These are phyloP conservation scores for Tolypocladium nubicola DNA, from an alignment of 2,329 filamentous ascomycete genomes.

Conservation along the genomic window DNA sequence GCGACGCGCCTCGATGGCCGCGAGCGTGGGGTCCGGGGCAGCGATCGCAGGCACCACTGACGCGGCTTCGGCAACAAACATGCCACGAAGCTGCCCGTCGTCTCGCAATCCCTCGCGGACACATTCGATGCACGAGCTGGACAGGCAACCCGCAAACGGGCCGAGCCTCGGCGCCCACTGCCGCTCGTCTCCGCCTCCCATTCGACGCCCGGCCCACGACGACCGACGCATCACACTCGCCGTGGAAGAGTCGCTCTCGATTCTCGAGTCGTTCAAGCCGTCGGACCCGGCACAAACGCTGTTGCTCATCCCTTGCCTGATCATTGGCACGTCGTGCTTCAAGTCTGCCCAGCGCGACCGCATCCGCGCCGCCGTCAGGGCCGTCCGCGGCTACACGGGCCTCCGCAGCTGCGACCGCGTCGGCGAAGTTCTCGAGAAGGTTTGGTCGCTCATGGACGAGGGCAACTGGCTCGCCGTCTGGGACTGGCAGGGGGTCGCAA, in stretches of 20 bases:
- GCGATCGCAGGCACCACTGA: neutral
- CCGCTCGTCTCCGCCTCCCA: slow-evolving; percentile 33
- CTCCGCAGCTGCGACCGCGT: slow-evolving; percentile 47
- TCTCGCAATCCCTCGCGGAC: slow-evolving; percentile 25
- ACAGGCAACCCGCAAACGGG: slow-evolving; percentile 11
- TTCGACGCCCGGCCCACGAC: slow-evolving; percentile 35
- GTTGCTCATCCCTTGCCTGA: slow-evolving; percentile 47
- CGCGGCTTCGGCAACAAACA: slow-evolving; percentile 6
- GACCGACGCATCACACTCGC: slow-evolving; percentile 41
- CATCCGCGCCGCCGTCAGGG: slow-evolving; percentile 36
- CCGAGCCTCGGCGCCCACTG: slow-evolving; percentile 5
- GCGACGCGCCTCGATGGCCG: slow-evolving; percentile 25
- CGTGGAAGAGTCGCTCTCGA: slow-evolving; percentile 44
- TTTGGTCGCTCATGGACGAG: slow-evolving; percentile 49
- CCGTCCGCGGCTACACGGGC: slow-evolving; percentile 47
- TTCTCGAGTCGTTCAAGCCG: slow-evolving; percentile 44
- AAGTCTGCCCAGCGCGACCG: slow-evolving; percentile 39
- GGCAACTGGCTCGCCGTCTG: slow-evolving; percentile 49
- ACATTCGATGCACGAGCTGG: slow-evolving; percentile 28
- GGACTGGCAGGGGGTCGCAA: slow-evolving; percentile 53
- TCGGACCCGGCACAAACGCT: slow-evolving; percentile 49
- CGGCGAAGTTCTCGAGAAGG: slow-evolving; percentile 41
- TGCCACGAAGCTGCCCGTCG: slow-evolving; percentile 19
- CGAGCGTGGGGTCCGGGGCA: slow-evolving; percentile 10
- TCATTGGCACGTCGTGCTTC: slow-evolving; percentile 52